These are phyloP conservation scores for Coemansia sp. DNA, from an alignment of 192 early-diverging fungal genomes.

Conservation along the genomic window DNA sequence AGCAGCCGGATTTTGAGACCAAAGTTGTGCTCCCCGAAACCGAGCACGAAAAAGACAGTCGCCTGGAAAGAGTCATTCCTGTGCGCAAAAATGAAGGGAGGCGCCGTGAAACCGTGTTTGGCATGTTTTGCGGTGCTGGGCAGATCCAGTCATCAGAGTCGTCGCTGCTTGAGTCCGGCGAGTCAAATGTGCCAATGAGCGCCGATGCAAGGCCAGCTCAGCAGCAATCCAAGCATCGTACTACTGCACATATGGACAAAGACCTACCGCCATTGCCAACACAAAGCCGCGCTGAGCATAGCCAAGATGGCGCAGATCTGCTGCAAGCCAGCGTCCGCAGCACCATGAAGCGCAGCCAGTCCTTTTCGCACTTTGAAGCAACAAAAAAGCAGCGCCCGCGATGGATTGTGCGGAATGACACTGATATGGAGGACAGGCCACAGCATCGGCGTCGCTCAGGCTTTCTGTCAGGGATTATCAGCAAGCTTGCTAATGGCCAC, in stretches of 20 bases:
- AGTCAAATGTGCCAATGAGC: not conserved
- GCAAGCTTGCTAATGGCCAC: conserved; percentile 17
- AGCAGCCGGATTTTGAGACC: not conserved
- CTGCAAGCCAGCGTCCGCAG: conserved; percentile 1
- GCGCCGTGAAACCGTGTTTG: conserved; percentile 35
- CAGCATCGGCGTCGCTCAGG: conserved; percentile 11
- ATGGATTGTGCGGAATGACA: not conserved
- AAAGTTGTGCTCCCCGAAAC: conserved; percentile 13
- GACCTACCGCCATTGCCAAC: conserved; percentile 25
- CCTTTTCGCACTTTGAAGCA: conserved; percentile 25
- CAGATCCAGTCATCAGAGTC: conserved; percentile 1
- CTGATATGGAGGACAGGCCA: not conserved
- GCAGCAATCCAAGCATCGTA: not conserved
- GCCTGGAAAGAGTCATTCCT: not conserved
- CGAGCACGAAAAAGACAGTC: conserved; percentile 11
- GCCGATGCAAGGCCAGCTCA: too few species aligned
- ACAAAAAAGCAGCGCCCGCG: not conserved
- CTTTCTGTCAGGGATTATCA: conserved; percentile 27
- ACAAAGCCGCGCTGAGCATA: not conserved
- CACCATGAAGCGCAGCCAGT: conserved; percentile 30
- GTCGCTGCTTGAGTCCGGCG: not conserved
- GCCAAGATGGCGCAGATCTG: not conserved
- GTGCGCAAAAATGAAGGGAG: conserved; percentile 9
- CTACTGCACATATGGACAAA: conserved; percentile 20
- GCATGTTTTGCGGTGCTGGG: conserved; percentile 25